phyloP scores from a whole-genome alignment of 495 filamentous ascomycete species.

The Tirmania nivea region DNA sequence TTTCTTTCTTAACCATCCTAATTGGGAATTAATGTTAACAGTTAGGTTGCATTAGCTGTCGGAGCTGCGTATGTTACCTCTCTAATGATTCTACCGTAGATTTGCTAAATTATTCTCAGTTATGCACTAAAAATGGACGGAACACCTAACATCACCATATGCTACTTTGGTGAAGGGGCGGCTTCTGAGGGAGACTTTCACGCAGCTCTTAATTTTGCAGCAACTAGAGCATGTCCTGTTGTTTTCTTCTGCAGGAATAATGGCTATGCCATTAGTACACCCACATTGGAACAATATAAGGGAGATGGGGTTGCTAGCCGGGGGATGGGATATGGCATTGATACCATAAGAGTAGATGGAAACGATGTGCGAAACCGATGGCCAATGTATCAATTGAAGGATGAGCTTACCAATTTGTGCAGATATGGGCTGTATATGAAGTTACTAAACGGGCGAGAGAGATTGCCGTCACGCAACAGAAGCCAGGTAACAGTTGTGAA shows the following conservation, averaged over 20 bases:
- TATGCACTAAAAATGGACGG: slow-evolving; percentile 82
- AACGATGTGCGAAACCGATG: slow-evolving; percentile 37
- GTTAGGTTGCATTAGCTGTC: slow-evolving; percentile 23
- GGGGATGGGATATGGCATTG: slow-evolving; percentile 91
- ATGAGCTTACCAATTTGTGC: background rate
- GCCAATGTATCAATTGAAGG: too few relatives aligned
- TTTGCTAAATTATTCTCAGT: background rate
- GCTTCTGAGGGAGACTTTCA: slow-evolving; percentile 97
- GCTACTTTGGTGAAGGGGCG: slow-evolving; percentile 96
- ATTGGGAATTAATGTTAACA: too few relatives aligned
- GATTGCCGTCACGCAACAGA: slow-evolving; percentile 35
- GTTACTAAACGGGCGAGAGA: slow-evolving; percentile 57
- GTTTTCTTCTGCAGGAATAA: slow-evolving; percentile 97
- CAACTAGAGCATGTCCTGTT: slow-evolving; percentile 73
- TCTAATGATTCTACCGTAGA: background rate
- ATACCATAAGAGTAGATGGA: slow-evolving; percentile 87
- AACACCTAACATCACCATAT: slow-evolving; percentile 51
- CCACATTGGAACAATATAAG: slow-evolving; percentile 87
- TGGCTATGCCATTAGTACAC: slow-evolving; percentile 86
- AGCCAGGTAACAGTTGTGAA: slow-evolving; percentile 1
- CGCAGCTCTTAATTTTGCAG: slow-evolving; percentile 86
- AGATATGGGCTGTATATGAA: slow-evolving; percentile 74
- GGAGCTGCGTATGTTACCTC: slow-evolving; percentile 40
- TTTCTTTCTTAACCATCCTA: background rate
- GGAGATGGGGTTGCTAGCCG: slow-evolving; percentile 91